phyloP scores from a whole-genome alignment of 164 flowering plant genomes.

The Nelumbo lutea region DNA sequence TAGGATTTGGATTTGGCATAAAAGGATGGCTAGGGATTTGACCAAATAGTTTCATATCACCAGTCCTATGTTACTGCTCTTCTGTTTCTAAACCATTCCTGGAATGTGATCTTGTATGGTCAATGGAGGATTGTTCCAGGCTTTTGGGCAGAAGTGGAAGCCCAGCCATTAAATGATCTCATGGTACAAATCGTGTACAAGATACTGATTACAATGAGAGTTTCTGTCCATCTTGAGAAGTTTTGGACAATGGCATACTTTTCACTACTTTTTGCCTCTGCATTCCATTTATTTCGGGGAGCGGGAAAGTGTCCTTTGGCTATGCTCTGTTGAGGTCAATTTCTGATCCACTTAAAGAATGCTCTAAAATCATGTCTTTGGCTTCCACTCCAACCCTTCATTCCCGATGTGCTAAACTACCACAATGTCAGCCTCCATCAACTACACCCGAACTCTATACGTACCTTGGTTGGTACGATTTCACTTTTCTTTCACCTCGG shows the following conservation, averaged over 20 bases:
- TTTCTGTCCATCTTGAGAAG: slow-evolving; percentile 18
- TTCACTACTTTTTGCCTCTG: slow-evolving; percentile 9
- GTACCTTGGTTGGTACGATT: too few species aligned
- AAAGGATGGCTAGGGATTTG: slow-evolving; percentile 57
- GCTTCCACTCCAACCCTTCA: too few species aligned
- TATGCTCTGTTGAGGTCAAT: too few species aligned
- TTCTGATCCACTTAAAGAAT: too few species aligned
- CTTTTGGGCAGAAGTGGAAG: slow-evolving; percentile 23
- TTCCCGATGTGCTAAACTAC: too few species aligned
- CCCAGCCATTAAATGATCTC: slow-evolving; percentile 27
- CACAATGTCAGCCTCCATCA: too few species aligned
- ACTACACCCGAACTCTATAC: too few species aligned
- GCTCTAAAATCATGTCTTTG: too few species aligned
- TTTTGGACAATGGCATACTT: slow-evolving; percentile 22
- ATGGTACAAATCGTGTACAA: slow-evolving; percentile 27
- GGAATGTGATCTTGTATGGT: slow-evolving; percentile 23
- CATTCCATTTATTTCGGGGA: slow-evolving; percentile 27
- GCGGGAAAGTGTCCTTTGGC: too few species aligned
- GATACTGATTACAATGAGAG: slow-evolving; percentile 11
- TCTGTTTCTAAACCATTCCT: slow-evolving; percentile 39
- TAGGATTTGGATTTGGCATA: slow-evolving; percentile 26
- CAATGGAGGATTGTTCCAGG: slow-evolving; percentile 18
- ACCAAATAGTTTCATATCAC: slow-evolving; percentile 83
- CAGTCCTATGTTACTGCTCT: slow-evolving; percentile 35
- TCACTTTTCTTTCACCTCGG: too few species aligned